Conservation (phyloP, 257 asterid species). For the Solanum piurae region DNA sequence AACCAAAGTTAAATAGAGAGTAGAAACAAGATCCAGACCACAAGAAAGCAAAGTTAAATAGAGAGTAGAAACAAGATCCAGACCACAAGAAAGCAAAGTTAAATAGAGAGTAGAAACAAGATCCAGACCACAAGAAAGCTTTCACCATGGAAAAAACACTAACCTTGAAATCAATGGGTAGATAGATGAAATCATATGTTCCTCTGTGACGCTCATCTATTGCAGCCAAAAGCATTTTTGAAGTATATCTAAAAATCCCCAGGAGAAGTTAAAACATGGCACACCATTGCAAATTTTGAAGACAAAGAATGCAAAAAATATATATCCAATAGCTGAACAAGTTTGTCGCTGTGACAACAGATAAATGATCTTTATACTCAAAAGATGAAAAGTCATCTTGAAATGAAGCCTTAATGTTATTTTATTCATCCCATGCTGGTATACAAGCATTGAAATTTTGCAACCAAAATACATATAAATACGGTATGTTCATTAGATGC, state of each 20-base stretch:
- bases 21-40: constrained; percentile 2
- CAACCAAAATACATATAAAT: background rate
- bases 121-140: background rate
- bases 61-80: constrained; percentile 1
- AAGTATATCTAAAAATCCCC: constrained; percentile 65
- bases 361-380: background rate
- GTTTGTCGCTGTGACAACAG: background rate
- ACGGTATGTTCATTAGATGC: background rate
- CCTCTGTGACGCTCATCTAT: constrained; percentile 95
- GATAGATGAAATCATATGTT: constrained; percentile 89
- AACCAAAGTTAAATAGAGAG: constrained; percentile 3
- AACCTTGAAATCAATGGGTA: constrained; percentile 95
- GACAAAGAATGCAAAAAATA: background rate
- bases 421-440: background rate
- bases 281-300: background rate
- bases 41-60: constrained; percentile 1
- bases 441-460: background rate
- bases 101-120: constrained; percentile 6
- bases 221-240: constrained; percentile 97
- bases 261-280: constrained; percentile 1
- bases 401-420: background rate
- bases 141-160: constrained; percentile 13
- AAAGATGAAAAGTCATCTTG: background rate
- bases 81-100: background rate
- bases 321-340: background rate